Base-by-base conservation (phyloP, 2,329 filamentous ascomycete genomes). In the Colletotrichum agaves region DNA sequence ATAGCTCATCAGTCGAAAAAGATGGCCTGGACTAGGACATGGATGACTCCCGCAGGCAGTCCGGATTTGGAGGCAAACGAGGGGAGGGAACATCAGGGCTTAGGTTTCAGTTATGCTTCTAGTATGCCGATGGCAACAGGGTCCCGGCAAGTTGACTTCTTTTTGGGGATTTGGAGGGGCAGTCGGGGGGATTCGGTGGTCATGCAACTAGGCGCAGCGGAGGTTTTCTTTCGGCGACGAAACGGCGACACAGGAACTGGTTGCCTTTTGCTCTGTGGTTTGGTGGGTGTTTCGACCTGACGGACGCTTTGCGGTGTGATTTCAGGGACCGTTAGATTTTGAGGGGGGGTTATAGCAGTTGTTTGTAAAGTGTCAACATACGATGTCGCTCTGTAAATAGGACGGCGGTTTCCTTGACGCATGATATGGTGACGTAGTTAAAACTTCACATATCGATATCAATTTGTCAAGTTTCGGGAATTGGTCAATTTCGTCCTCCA, bases 191-290 rank as follows among this genome's bases (percentile, higher is more conserved):
- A 50, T 50, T 50, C 33, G 23, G n/a, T 50, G 8, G 31, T 50
- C 31, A 57, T 57, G 37, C 53, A 57, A 17, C 15, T 57, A 57
- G 53, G n/a, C 53, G 35, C 21, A 43, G 43, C 53, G 35, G 53
- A 27, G 35, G 52, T 21, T 57, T 44, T 8, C 12, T 57, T 31
- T 21, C 33, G 21, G 27, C 27, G 1, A 27, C 33, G 53, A 44
- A 44, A 57, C 53, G 37, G 53, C 53, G 17, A 52, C 33, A 12
- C 5, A 17, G 4, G 53, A 33, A 17, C 17, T 43, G 53, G 27
- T 50, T 50, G 21, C 47, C 8, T 50, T 33, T 17, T 21, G 21
- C 53, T 33, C n/a, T 57, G 19, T 41, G 12, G 13, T 31, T 31
- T 57, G 53, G 53, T 43, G 35, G 37, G 53, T 37, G 37, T 44